Evolutionary conservation across 768 basidiomycete genomes (phyloP).

Genomic region (Cyclocybe aegerita): DNA sequence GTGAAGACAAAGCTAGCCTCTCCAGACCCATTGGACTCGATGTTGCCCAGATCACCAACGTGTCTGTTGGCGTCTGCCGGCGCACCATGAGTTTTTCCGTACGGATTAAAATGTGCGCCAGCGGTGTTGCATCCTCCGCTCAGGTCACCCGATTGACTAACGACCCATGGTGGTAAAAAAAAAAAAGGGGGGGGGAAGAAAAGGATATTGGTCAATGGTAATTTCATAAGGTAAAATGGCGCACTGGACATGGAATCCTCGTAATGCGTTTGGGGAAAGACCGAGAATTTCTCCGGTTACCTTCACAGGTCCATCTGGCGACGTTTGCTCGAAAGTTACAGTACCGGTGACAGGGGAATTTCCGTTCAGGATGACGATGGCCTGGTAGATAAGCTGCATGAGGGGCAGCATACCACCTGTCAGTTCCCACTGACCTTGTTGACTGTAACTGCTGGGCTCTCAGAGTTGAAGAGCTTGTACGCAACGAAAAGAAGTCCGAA

Average conservation of each 20-base stretch:
- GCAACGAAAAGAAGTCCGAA: not conserved
- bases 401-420: not conserved
- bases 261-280: constrained; percentile 54
- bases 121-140: constrained; percentile 66
- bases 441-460: not conserved
- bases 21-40: constrained; percentile 59
- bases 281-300: constrained; percentile 62
- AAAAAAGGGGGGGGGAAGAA: no score
- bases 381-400: constrained; percentile 14
- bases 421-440: not conserved
- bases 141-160: constrained; percentile 56
- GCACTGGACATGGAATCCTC: constrained; percentile 84
- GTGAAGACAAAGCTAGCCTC: constrained; percentile 55
- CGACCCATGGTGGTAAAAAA: no score
- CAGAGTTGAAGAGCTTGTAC: constrained; percentile 2
- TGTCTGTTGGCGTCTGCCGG: constrained; percentile 56
- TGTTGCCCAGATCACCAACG: constrained; percentile 78
- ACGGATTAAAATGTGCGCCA: constrained; percentile 79
- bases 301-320: constrained; percentile 49
- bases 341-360: constrained; percentile 61
- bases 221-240: constrained; percentile 20
- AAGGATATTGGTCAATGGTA: not conserved
- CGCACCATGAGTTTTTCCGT: constrained; percentile 62
- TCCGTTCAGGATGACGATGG: constrained; percentile 58
- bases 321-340: constrained; percentile 62